Percentiles rank a stretch among this genome's conserved stretches.
Conservation (phyloP, 1,284 basidiomycete species). For the Apiotrichum akiyoshidainum region DNA sequence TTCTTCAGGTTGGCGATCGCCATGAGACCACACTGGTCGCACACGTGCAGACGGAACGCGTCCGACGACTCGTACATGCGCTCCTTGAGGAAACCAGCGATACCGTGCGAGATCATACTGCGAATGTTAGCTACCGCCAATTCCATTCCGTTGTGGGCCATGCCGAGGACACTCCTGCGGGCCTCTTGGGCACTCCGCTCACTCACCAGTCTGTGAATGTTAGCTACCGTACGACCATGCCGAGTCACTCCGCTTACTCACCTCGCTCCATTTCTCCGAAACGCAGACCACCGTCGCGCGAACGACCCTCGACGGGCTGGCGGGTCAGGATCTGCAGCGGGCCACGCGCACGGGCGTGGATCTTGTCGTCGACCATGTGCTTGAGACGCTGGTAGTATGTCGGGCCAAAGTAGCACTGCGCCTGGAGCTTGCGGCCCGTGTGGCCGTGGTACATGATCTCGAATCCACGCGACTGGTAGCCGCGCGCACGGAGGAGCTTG, state of each 20-base stretch:
- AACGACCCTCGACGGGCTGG: constrained; percentile 98
- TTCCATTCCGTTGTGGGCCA: no score
- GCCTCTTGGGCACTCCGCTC: no score
- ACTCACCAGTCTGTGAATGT: constrained; percentile 59
- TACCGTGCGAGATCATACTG: constrained; percentile 96
- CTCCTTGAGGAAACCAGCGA: constrained; percentile 95
- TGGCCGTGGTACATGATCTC: constrained; percentile 99
- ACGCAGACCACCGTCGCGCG: constrained; percentile 95
- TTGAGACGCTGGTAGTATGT: constrained; percentile 99
- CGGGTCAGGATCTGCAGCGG: constrained; percentile 97
- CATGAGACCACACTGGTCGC: constrained; percentile 90
- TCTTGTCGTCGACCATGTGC: constrained; percentile 99
- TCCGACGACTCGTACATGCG: constrained; percentile 80
- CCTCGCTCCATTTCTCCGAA: constrained; percentile 98
- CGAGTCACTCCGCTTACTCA: no score
- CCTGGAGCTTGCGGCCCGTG: constrained; percentile 93
- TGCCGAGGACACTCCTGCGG: no score
- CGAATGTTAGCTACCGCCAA: no score
- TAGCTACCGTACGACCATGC: no score
- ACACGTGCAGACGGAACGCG: constrained; percentile 92
- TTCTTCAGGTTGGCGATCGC: constrained; percentile 83
- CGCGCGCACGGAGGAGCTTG: constrained; percentile 70
- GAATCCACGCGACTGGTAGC: constrained; percentile 92
- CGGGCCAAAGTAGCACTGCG: constrained; percentile 96
- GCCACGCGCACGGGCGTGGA: constrained; percentile 93